Conservation (phyloP, 2,329 filamentous ascomycete genomes). For the Calonectria hongkongensis region DNA sequence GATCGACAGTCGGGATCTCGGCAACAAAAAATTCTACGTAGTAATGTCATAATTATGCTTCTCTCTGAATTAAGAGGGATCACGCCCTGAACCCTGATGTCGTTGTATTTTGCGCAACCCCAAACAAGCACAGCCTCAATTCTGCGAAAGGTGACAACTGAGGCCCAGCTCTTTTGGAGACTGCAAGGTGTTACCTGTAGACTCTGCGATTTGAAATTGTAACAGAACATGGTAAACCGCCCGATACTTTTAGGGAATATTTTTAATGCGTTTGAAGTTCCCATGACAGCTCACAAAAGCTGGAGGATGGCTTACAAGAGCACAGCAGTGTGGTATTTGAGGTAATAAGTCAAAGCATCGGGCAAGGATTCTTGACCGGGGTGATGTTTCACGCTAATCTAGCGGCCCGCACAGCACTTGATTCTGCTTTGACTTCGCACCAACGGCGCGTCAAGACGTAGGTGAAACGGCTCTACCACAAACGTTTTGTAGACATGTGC, state of each 20-base stretch:
- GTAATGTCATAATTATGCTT: neutral
- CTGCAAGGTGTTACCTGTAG: neutral
- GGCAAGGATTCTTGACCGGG: constrained; percentile 1
- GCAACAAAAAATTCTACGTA: neutral
- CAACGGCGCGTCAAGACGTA: constrained; percentile 25
- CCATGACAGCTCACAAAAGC: neutral
- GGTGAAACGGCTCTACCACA: constrained; percentile 37
- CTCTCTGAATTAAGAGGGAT: neutral
- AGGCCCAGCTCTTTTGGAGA: neutral
- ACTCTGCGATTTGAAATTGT: neutral
- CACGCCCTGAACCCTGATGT: neutral
- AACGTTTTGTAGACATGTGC: neutral
- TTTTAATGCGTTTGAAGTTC: neutral
- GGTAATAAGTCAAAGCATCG: neutral
- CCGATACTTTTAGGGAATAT: neutral
- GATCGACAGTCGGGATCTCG: constrained; percentile 1
- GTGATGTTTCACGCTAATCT: constrained; percentile 50
- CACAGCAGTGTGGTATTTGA: neutral
- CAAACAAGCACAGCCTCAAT: constrained; percentile 8
- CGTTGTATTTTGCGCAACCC: neutral
- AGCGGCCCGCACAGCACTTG: constrained; percentile 33
- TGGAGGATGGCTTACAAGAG: neutral
- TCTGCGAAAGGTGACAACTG: neutral
- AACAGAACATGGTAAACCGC: neutral
- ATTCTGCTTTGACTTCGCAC: constrained; percentile 29